Evolutionary conservation across 352 stramenopile species (phyloP), one percentile per base, ranked within the genome.

Genomic region (Globisporangium cylindrosporum): DNA sequence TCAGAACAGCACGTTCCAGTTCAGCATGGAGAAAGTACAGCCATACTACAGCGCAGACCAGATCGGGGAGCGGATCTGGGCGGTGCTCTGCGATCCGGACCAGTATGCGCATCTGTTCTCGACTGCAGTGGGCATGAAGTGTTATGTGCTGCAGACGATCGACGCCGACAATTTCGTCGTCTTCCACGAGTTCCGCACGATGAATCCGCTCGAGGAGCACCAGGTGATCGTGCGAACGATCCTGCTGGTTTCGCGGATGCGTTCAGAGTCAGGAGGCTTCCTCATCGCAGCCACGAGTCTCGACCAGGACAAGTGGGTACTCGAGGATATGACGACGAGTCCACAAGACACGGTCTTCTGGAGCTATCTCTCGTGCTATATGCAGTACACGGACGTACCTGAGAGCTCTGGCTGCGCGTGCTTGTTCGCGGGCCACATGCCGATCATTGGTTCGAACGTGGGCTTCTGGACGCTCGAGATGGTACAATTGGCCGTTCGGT

Each of bases 321-420:
- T 64, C 20, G 64, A 69, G 6, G 64, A 69, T 9, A 32, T 8
- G 8, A 29, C 38, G 2, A 1, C 29, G 18, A 27, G 27, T 29
- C 7, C 6, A 24, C 9, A 15, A 24, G 41, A 46, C 6, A 34
- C 6, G 10, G 27, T 69, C n/a, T 29, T 60, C 55, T 70, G 65
- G 65, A 70, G 29, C 65, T 32, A 70, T 8, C 29, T 70, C 12
- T 70, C 64, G 1, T 65, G 59, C 25, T 64, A 59, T 59, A 46
- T 72, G 5, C n/a, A 72, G 46, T 72, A 72, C 54, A 12, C 20
- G 20, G 55, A 67, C 36, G n/a, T 3, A 18, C 10, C 22, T 0
- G 4, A 3, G 14, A 24, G 63, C 43, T 8, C 20, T n/a, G n/a
- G 1, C 18, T 67, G 22, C 24, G 32, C 18, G 8, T 62, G 65